phyloP scores from a whole-genome alignment of 306 rosid genomes.

The Mimosa pudica region DNA sequence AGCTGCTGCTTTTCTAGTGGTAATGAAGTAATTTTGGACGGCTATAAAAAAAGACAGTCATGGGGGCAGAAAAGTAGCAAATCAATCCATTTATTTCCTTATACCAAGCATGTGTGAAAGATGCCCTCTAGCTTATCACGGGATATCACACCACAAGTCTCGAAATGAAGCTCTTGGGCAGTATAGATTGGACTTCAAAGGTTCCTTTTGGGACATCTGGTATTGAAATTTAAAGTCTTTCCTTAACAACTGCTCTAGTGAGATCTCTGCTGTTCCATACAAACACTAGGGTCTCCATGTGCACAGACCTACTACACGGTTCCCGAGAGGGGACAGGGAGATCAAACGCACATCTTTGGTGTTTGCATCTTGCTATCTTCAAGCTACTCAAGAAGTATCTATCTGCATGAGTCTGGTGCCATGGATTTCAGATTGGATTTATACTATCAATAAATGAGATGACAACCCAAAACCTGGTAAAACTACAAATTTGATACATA shows the following conservation, averaged over 20 bases:
- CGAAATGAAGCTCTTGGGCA: neutral
- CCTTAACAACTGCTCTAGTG: conserved; percentile 61
- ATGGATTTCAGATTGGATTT: neutral
- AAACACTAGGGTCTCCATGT: conserved; percentile 62
- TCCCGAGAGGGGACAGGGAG: conserved; percentile 33
- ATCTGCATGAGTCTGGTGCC: conserved; percentile 39
- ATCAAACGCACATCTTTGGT: conserved; percentile 40
- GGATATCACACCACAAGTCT: neutral
- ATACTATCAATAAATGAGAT: neutral
- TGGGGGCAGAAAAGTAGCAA: too few relatives aligned
- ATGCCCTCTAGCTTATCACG: neutral
- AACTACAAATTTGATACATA: conserved; percentile 3
- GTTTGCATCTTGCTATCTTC: conserved; percentile 73
- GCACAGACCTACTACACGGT: conserved; percentile 48
- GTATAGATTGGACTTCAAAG: neutral
- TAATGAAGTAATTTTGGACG: too few relatives aligned
- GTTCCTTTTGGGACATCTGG: too few relatives aligned
- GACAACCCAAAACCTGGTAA: conserved; percentile 5
- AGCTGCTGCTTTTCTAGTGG: too few relatives aligned
- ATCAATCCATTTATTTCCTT: too few relatives aligned
- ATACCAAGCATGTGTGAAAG: neutral
- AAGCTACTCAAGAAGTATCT: conserved; percentile 48
- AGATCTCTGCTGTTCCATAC: conserved; percentile 64
- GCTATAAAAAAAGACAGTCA: too few relatives aligned
- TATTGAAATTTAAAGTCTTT: conserved; percentile 45